Base-by-base conservation (phyloP, 2,329 filamentous ascomycete genomes). In the Xylaria arbuscula region DNA sequence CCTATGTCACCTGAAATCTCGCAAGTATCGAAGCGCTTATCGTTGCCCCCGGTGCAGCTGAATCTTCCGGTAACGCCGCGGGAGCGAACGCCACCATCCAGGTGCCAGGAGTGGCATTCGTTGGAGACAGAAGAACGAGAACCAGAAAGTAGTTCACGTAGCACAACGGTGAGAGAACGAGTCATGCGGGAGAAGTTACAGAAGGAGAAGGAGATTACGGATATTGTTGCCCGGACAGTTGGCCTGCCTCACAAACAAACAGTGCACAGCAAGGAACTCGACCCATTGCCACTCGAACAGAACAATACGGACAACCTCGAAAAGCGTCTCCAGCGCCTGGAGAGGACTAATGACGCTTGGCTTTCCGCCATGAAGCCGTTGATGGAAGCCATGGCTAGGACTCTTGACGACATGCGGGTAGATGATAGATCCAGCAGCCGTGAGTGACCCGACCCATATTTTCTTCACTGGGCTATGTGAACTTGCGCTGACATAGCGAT, bases 151-250 rank as follows among this genome's bases (percentile, higher is more conserved):
- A 48, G 57, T 38, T 11, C 54, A 50, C 70, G 70, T 62, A 70
- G 64, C 32, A 56, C 47, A 10, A 60, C 61, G 11, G 36, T 73
- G 22, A 69, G 62, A 58, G 73, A 73, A 65, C 63, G 72, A 45
- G 61, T 74, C 11, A 60, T 66, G 54, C 62, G 68, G 40, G 71
- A 75, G 53, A 74, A 75, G 45, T 11, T 70, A 42, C 67, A 73
- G 19, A 72, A 73, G 28, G 72, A 74, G 38, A 71, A 69, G 47
- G 73, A 73, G 64, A 72, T 72, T 22, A 69, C 67, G 9, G 73
- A 73, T 19, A 73, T 74, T 22, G 71, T 73, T 51, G 65, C 71
- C 2, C 72, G 54, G 50, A 72, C 71, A 22, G 67, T 73, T 8
- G 71, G 66, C 13, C 53, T 50, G 38, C 62, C 64, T 24, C 66